Evolutionary conservation across 2,329 filamentous ascomycete genomes (phyloP), one percentile per base, ranked within the genome.

Genomic region (Botrytis medusae): DNA sequence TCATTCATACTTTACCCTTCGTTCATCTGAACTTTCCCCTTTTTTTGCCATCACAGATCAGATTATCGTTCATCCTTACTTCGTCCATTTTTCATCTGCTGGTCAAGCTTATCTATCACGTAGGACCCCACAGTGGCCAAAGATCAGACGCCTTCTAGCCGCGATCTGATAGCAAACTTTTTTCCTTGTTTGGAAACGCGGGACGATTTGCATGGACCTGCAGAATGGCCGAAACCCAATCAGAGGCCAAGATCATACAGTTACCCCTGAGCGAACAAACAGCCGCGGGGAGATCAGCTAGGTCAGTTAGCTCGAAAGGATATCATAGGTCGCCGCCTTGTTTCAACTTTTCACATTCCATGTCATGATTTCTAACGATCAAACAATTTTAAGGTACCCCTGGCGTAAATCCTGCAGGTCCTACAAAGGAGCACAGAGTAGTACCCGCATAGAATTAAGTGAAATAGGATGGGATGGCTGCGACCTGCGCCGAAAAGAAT

Each of bases 381-480:
- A 48, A 64, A 48, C 40, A 46, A 48, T 44, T 65, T 25, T 10
- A 48, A 34, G 25, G 42, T 29, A 54, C 37, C 37, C 65, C 18
- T 57, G 34, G 5, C 12, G n/a, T 57, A 25, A 69, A 57, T 69
- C 65, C 65, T 69, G n/a, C 65, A 68, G 48, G 65, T 69, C 40
- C 65, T 57, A 32, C 29, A 20, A 32, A 34, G 71, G 42, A 72
- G 37, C 22, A 29, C 63, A 59, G 18, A 32, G 71, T 69, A 48
- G 62, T 72, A 69, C 51, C 48, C 42, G 61, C 44, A 25, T 20
- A 48, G 32, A 37, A 54, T 22, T 65, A 54, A 44, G 42, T 64
- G 48, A 60, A 72, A 68, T 68, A 46, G 71, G 57, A 67, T 37
- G 63, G 10, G 64, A 72, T 72, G 48, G 60, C 70, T 69, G 62